Evolutionary conservation across 2,329 filamentous ascomycete genomes (phyloP), one percentile per base, ranked within the genome.

Genomic region (Phoma herbarum): DNA sequence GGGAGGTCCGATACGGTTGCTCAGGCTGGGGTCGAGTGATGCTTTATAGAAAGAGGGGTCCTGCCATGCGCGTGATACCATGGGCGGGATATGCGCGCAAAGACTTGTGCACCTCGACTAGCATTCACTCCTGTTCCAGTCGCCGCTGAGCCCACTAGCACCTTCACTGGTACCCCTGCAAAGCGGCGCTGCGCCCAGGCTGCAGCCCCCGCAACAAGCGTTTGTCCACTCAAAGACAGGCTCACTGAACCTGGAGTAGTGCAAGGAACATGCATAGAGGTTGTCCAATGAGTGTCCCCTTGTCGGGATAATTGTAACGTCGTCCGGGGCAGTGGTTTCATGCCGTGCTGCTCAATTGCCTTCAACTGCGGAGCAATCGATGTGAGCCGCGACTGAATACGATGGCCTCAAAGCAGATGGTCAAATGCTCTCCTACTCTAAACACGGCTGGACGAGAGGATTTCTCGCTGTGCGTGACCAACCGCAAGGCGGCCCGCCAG

Each of bases 191-290:
- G 50, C 48, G 58, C 59, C 56, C 59, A 67, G 62, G 48, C 37
- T 50, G 44, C 42, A 23, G 44, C 35, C 64, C 64, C 67, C 64
- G 60, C 71, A 72, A 67, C 60, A 64, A 66, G 57, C 65, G 55
- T 63, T 68, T 49, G 33, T 52, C 33, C 44, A 33, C 31, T 53
- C 45, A 48, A 48, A 48, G 60, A 62, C 58, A 47, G 55, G 55
- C 33, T 31, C 54, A 61, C 56, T 58, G 56, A 65, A 61, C 60
- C 69, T 65, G 63, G 69, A 63, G 71, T 70, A 65, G 54, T 48
- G 62, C 67, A 66, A 60, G 66, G 61, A 50, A 50, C 39, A 29
- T 45, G 52, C 52, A 31, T 31, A 50, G 14, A 26, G 3, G 25
- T 49, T 3, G 14, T 12, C 45, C 45, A 44, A 37, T 56, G 18